Evolutionary conservation across 441 rosid genomes (phyloP).

Genomic region (Euphorbia schlechtendalii): DNA sequence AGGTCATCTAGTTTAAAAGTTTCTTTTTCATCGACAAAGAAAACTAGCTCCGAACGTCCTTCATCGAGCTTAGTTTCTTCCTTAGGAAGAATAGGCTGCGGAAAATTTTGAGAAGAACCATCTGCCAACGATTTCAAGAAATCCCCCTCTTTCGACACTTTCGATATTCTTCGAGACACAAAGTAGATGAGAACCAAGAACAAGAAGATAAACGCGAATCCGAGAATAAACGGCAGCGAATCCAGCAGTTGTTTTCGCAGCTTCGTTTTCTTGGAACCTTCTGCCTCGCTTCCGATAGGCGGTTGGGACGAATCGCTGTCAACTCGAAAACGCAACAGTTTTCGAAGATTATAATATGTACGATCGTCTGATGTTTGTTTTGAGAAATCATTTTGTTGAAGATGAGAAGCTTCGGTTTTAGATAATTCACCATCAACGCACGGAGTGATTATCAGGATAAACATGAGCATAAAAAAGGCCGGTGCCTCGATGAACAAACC

Average conservation of each 20-base stretch:
- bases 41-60: constrained; percentile 32
- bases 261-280: neutral
- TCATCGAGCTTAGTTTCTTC: constrained; percentile 27
- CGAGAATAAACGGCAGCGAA: constrained; percentile 20
- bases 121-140: constrained; percentile 23
- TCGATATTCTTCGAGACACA: constrained; percentile 17
- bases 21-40: constrained; percentile 41
- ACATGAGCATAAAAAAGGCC: constrained; percentile 10
- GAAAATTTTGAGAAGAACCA: constrained; percentile 20
- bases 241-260: neutral
- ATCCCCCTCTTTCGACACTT: constrained; percentile 22
- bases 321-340: neutral
- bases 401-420: constrained; percentile 22
- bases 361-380: constrained; percentile 5
- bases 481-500: constrained; percentile 6
- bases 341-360: neutral
- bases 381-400: neutral
- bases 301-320: neutral
- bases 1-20: constrained; percentile 47
- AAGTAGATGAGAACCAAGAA: constrained; percentile 16
- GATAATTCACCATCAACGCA: constrained; percentile 23
- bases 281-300: neutral
- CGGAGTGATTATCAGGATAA: constrained; percentile 16
- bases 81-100: constrained; percentile 8
- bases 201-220: constrained; percentile 12